Evolutionary conservation across 1,284 basidiomycete genomes (phyloP).

Genomic region (Ceratobasidium sp.): DNA sequence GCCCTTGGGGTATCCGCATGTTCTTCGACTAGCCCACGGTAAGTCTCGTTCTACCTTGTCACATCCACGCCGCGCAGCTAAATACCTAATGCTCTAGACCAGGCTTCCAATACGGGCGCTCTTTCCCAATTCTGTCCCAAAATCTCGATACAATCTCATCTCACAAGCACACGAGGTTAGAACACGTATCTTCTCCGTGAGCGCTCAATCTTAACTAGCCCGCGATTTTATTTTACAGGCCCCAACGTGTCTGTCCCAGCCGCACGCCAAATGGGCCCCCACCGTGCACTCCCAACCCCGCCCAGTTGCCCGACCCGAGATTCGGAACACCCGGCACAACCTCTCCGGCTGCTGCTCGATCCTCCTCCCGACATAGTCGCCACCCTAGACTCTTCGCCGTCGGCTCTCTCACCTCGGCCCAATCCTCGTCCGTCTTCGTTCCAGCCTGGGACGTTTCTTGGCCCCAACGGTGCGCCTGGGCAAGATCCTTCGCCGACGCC

Average conservation of each 20-base stretch:
- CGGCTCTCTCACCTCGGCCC: background rate
- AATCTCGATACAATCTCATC: constrained; percentile 6
- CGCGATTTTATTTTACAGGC: background rate
- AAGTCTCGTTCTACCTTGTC: background rate
- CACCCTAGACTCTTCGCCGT: constrained; percentile 23
- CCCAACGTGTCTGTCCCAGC: constrained; percentile 13
- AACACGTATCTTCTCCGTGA: constrained; percentile 12
- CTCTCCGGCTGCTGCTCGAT: background rate
- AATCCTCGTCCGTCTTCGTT: background rate
- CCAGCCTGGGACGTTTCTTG: constrained; percentile 13
- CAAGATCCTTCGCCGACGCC: constrained; percentile 21
- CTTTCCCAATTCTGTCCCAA: background rate
- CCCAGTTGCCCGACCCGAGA: constrained; percentile 6
- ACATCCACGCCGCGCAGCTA: constrained; percentile 3
- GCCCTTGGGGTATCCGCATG: too few relatives aligned
- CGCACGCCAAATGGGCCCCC: constrained; percentile 34
- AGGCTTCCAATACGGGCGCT: background rate
- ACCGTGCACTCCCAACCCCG: constrained; percentile 29
- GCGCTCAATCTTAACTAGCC: background rate
- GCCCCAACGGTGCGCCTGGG: constrained; percentile 11
- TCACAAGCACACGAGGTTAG: background rate
- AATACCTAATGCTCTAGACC: background rate
- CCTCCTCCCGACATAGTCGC: constrained; percentile 20
- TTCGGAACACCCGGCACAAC: background rate
- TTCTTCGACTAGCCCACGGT: constrained; percentile 12